Evolutionary conservation across 2,329 filamentous ascomycete species (phyloP), one percentile per base, ranked within the genome.

Genomic region (Chaetomium sp.): DNA sequence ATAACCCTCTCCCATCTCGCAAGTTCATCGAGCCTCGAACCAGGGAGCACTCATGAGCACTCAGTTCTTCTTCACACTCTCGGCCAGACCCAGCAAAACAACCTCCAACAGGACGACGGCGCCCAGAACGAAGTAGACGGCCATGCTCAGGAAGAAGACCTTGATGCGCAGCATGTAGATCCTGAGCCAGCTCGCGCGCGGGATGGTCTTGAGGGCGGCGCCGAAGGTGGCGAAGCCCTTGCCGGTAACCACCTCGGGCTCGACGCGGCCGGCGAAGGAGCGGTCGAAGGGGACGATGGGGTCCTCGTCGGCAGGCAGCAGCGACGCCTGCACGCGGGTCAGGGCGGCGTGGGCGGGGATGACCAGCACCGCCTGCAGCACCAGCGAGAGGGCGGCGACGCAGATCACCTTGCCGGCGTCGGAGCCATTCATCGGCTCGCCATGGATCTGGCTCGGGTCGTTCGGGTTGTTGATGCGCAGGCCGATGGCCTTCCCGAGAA

Each of bases 211-310:
- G 91, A 92, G 93, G 1, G 92, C 93, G 71, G 94, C 90, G 57
- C 85, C 75, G 72, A 94, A 84, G 49, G 89, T 85, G 67, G 91
- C 83, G 70, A 86, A 87, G 69, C 91, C 90, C 68, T 83, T 85
- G 62, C 90, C 91, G 65, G 87, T 88, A n/a, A 92, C 81, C 57
- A 92, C 83, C 65, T 86, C 85, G n/a, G 91, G 88, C 69, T 89
- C 86, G 31, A 94, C 86, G 74, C 88, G 90, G 71, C 91, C 91
- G 68, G 85, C 86, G 73, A 96, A 96, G 33, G 89, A 89, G 69
- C 93, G 90, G 81, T 98, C 94, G 72, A 98, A 97, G 35, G 92
- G 89, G 42, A 98, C 88, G 69, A 97, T 90, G 29, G 91, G 87
- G 78, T 96, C 90, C 70, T 93, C 85, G 21, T 91, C 88, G 65